Evolutionary conservation across 495 filamentous ascomycete species (phyloP).

Genomic region (Penicillium atrosanguineum): DNA sequence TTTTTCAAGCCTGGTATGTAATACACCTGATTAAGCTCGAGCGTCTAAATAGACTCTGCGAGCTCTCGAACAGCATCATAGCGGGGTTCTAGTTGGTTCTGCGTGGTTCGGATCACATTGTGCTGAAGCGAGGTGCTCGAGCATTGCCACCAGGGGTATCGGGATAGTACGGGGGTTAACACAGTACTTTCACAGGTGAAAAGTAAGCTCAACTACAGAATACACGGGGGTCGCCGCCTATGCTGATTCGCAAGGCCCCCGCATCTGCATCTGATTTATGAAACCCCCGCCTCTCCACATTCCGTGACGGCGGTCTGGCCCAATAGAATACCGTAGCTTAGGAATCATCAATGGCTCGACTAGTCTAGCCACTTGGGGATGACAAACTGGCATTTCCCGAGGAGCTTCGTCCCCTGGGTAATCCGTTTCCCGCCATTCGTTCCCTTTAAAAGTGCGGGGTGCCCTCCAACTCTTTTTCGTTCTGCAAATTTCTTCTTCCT

Average conservation of each 20-base stretch:
- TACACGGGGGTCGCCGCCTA: slow-evolving; percentile 2
- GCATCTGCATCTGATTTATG: not conserved
- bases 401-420: slow-evolving; percentile 2
- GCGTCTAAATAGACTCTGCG: not conserved
- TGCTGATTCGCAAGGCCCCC: slow-evolving; percentile 8
- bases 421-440: slow-evolving; percentile 15
- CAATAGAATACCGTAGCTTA: slow-evolving; percentile 18
- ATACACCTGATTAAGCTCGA: not conserved
- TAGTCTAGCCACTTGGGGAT: slow-evolving; percentile 2
- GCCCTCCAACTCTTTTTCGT: not conserved
- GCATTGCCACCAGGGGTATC: not conserved
- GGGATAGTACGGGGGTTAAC: not conserved
- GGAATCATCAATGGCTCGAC: slow-evolving; percentile 19
- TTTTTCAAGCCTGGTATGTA: too few relatives aligned
- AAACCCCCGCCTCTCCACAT: slow-evolving; percentile 8
- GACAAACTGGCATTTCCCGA: slow-evolving; percentile 17
- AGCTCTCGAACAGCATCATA: not conserved
- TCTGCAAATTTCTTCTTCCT: not conserved
- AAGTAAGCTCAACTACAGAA: not conserved
- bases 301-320: slow-evolving; percentile 11
- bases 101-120: too few relatives aligned
- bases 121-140: too few relatives aligned
- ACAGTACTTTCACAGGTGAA: not conserved
- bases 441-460: slow-evolving; percentile 19
- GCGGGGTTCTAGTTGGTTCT: not conserved